Evolutionary conservation across 1,139 yeast genomes (phyloP).

Genomic region (Schizosaccharomyces versatilis): DNA sequence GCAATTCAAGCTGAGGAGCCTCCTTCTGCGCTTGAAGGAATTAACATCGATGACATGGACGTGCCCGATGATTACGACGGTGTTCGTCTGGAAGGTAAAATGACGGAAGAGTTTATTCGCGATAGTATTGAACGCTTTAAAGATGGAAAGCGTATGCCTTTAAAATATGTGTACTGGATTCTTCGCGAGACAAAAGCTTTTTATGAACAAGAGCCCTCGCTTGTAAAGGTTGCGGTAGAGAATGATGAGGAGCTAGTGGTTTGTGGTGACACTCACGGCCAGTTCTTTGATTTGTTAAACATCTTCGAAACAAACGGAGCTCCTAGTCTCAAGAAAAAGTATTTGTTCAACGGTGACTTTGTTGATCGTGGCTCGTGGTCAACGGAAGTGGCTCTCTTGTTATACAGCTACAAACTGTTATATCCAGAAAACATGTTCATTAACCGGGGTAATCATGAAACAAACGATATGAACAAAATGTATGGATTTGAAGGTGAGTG

Average conservation of each 20-base stretch:
- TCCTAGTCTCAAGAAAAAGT: constrained; percentile 40
- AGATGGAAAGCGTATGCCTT: constrained; percentile 51
- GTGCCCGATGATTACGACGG: constrained; percentile 47
- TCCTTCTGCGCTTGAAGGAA: constrained; percentile 16
- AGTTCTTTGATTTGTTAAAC: constrained; percentile 69
- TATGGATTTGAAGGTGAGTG: constrained; percentile 95
- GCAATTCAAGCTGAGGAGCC: constrained; percentile 61
- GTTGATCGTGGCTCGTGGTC: constrained; percentile 98
- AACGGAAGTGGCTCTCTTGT: constrained; percentile 72
- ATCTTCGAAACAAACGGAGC: constrained; percentile 58
- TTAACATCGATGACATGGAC: constrained; percentile 12
- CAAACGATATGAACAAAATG: constrained; percentile 87
- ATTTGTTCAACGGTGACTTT: constrained; percentile 86
- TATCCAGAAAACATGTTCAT: constrained; percentile 53
- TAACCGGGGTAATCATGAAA: constrained; percentile 93
- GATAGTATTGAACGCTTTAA: constrained; percentile 49
- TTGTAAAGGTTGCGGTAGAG: constrained; percentile 44
- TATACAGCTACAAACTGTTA: constrained; percentile 56
- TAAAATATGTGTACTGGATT: constrained; percentile 65
- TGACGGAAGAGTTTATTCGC: constrained; percentile 34
- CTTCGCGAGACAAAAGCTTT: constrained; percentile 39
- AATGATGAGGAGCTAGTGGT: constrained; percentile 36
- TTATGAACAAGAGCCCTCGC: constrained; percentile 42
- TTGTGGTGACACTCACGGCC: constrained; percentile 97
- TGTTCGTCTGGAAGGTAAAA: constrained; percentile 26